These are phyloP conservation scores for Wolfiporia cocos DNA, from an alignment of 1,284 basidiomycete species.

Conservation along the genomic window DNA sequence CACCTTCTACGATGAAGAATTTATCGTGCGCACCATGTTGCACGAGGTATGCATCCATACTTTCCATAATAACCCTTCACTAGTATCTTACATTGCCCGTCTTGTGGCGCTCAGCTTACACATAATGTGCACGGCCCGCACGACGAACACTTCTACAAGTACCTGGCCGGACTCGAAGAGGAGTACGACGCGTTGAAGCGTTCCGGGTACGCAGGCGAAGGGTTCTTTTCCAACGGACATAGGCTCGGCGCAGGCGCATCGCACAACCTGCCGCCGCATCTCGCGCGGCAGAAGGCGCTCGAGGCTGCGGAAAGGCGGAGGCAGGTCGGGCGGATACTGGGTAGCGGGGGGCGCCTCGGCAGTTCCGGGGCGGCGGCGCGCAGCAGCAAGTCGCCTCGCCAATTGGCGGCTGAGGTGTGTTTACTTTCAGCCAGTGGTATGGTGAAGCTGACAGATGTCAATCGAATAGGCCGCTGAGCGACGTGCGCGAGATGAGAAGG, in stretches of 20 bases:
- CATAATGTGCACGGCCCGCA: slow-evolving; percentile 88
- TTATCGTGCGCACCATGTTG: slow-evolving; percentile 74
- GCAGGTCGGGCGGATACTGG: slow-evolving; percentile 39
- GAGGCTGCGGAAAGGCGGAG: slow-evolving; percentile 73
- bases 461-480: slow-evolving; percentile 71
- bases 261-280: slow-evolving; percentile 57
- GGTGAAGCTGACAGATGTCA: background rate
- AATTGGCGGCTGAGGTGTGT: slow-evolving; percentile 73
- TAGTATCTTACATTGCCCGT: background rate
- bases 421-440: background rate
- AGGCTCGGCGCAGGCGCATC: slow-evolving; percentile 56
- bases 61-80: background rate
- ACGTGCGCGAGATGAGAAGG: slow-evolving; percentile 62
- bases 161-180: slow-evolving; percentile 70
- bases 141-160: slow-evolving; percentile 78
- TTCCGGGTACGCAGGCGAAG: slow-evolving; percentile 78
- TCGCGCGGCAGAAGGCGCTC: slow-evolving; percentile 61
- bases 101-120: slow-evolving; percentile 49
- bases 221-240: slow-evolving; percentile 71
- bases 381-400: slow-evolving; percentile 51
- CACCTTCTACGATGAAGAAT: slow-evolving; percentile 73
- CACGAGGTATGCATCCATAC: slow-evolving; percentile 59
- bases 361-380: slow-evolving; percentile 28
- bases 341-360: slow-evolving; percentile 51
- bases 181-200: slow-evolving; percentile 74